Evolutionary conservation across 78 protist species (phyloP).

Genomic region (Creolimax fragrantissima): DNA sequence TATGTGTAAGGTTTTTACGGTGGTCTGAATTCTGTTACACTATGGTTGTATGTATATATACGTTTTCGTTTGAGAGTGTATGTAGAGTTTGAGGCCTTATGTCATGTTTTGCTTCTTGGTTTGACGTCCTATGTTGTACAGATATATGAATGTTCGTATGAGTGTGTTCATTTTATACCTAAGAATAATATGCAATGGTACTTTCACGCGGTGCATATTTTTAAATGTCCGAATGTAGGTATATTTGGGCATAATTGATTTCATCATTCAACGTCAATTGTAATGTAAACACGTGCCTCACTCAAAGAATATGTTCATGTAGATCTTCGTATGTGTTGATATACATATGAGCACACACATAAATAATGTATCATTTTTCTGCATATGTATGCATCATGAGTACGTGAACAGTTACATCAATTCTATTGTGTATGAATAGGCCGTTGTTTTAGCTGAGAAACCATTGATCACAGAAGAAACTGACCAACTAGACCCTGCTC

Average conservation of each 20-base stretch:
- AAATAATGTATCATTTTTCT: not conserved
- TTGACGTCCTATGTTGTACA: not conserved
- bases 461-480: constrained; percentile 86
- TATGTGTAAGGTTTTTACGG: not conserved
- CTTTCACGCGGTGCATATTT: no score
- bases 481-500: constrained; percentile 49
- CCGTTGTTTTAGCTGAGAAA: constrained; percentile 76
- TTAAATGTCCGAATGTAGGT: no score
- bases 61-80: no score
- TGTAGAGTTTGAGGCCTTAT: no score
- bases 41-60: not conserved
- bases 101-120: no score
- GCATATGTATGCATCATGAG: not conserved
- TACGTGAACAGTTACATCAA: not conserved
- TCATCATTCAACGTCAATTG: no score
- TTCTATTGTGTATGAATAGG: not conserved
- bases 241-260: no score
- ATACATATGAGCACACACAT: not conserved
- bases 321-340: no score
- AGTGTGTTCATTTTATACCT: not conserved
- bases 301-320: no score
- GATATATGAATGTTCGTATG: not conserved
- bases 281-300: no score
- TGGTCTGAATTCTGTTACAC: not conserved
- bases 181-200: no score